These are phyloP conservation scores for Dothistroma pini DNA, from an alignment of 2,329 filamentous ascomycete genomes.

Conservation along the genomic window DNA sequence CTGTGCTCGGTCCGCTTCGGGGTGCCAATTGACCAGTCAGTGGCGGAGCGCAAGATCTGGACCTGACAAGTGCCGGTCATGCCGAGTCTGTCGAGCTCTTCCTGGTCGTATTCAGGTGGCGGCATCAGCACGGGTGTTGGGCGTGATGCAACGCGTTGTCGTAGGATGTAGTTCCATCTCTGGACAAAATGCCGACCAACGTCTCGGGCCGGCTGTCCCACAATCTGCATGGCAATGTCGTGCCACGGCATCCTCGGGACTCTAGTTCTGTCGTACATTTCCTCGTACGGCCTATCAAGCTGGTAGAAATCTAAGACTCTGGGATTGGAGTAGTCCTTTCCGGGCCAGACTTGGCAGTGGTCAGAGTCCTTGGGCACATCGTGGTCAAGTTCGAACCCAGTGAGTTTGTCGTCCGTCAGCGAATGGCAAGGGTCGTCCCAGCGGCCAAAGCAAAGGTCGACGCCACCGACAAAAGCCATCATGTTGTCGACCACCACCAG, in stretches of 20 bases:
- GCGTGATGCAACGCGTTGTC: conserved; percentile 86
- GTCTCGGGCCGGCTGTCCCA: conserved; percentile 91
- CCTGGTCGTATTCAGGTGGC: conserved; percentile 82
- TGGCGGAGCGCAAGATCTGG: conserved; percentile 87
- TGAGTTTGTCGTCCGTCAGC: conserved; percentile 87
- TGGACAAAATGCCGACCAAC: conserved; percentile 95
- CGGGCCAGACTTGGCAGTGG: conserved; percentile 92
- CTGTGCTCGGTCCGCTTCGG: conserved; percentile 81
- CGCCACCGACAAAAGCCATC: conserved; percentile 89
- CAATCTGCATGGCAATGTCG: conserved; percentile 95
- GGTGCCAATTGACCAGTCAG: conserved; percentile 87
- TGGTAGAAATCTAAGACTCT: conserved; percentile 92
- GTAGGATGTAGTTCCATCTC: conserved; percentile 93
- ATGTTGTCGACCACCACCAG: conserved; percentile 96
- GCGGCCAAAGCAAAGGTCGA: conserved; percentile 93
- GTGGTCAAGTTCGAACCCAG: conserved; percentile 76
- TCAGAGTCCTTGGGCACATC: conserved; percentile 81
- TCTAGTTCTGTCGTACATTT: conserved; percentile 93
- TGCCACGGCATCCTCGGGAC: conserved; percentile 98
- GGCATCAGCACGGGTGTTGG: conserved; percentile 92
- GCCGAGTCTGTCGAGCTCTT: conserved; percentile 81
- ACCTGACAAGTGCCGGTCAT: conserved; percentile 94
- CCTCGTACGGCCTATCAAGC: conserved; percentile 90
- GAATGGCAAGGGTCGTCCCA: conserved; percentile 96
- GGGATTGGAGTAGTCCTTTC: conserved; percentile 98